Evolutionary conservation across 2,329 filamentous ascomycete species (phyloP), one percentile per base, ranked within the genome.

Genomic region (Diaporthe aspalathi): DNA sequence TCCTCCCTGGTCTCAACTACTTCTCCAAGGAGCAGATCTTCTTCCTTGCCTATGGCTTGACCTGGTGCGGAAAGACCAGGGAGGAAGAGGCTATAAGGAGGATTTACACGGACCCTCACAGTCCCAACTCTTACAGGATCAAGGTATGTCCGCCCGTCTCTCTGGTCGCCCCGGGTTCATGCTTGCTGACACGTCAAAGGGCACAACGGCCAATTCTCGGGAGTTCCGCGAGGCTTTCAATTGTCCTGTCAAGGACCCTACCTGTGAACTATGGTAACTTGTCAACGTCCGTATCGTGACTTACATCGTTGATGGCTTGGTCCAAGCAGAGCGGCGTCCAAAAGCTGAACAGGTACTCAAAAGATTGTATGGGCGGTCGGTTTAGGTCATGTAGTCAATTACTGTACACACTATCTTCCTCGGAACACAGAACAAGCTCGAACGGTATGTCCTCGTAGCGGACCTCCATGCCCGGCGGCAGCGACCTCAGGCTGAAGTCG

Each of bases 1-100:
- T 84, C 49, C 84, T 93, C 20, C 90, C 90, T 0, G 91, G 91
- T 0, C 78, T 93, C 8, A 84, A 88, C 5, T 74, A 81, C 24
- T 93, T 93, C 73, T 88, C 87, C 0, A 89, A 91, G 72, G 90
- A 92, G 73, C 90, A 93, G 79, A 79, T 93, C 5, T 93, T 93
- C 81, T 93, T 92, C 76, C 83, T 93, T 38, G 86, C 86, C 2
- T 93, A 88, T 77, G 86, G 83, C 4, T 90, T 89, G 74, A 87
- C 85, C 80, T 93, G 90, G 90, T 94, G 92, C 77, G 86, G 88
- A 45, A 92, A 92, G 82, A 86, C 81, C 2, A 86, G 88, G 8
- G 86, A 88, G 72, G 89, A 90, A 74, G 83, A 85, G 7, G 87
- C 88, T 6, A 84, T 90, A 43, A 83, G 85, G 68, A 81, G 84